Base-by-base conservation (phyloP, 2,329 filamentous ascomycete species). In the Macrophomina phaseolina region DNA sequence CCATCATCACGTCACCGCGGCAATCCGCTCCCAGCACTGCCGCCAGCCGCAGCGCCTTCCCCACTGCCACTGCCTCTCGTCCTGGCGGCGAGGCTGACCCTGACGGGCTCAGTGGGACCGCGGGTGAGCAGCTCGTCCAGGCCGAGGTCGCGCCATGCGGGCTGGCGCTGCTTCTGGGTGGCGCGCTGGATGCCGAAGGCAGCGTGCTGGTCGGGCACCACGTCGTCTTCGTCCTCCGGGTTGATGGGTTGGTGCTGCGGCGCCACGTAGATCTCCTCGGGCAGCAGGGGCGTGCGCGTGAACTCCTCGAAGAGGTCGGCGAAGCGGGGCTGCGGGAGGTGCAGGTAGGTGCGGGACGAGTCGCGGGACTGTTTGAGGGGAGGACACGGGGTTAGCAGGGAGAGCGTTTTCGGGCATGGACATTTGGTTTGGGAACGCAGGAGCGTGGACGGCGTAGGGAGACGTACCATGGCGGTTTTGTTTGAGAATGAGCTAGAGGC, bases 221-320 rank as follows among this genome's bases (percentile, higher is more conserved):
- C 90, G 74, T 95, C 92, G 75, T 95, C 92, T 79, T 95, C 91
- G 76, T 95, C 92, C 78, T 95, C 92, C 0, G 92, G 92, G 76
- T 95, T 94, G 74, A 93, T 85, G 48, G 92, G 92, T 76, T 93
- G 91, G 75, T 93, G 88, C 69, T 92, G 87, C 7, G 88, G 88
- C 40, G 90, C 88, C n/a, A 96, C 90, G 78, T 91, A 91, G 75
- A 95, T 91, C 66, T 94, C 91, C 80, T 95, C 92, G 68, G 80
- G 77, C 4, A 76, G 72, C 4, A 80, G 74, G 61, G 77, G 76
- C n/a, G 68, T 55, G 53, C 75, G 76, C 5, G 80, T 82, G 75
- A 84, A 84, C 69, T 81, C 81, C 72, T 94, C 92, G 71, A 94
- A 90, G 69, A 93, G 87, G 80, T 94, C 91, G 65, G 90, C 91